Base-by-base conservation (phyloP, 2,329 filamentous ascomycete species). In the Pseudogymnoascus sp. region DNA sequence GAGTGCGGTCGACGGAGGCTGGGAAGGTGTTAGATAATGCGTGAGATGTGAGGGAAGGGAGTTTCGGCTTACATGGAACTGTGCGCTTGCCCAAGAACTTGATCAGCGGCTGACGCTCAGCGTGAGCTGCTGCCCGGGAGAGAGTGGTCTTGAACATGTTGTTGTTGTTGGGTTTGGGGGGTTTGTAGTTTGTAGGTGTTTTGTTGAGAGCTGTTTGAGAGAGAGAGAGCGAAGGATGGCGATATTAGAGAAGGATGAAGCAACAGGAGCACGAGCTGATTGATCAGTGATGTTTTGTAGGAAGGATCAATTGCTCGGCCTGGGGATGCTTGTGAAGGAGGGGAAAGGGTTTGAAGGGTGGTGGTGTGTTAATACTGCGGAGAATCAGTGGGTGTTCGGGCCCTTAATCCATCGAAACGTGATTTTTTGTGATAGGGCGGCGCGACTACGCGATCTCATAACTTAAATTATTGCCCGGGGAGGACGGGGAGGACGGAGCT, bases 1-100 rank as follows among this genome's bases (percentile, higher is more conserved):
- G 83, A 61, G 82, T 79, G 77, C 85, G 83, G 75, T 86, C 83
- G 67, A 85, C 69, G 34, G 73, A 72, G 68, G 81, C 84, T 85
- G 74, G 31, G 23, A 38, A 5, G 21, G 46, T 56, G 64, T 71
- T 67, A 71, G 42, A 31, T 36, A 62, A 44, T 28, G 21, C 31
- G 36, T 46, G 50, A 14, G n/a, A 37, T 40, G 16, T 53, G 36
- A n/a, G n/a, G 34, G n/a, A 11, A 44, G 14, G n/a, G 14, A 31
- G 8, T 25, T 28, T 40, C 64, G 42, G 65, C 75, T 64, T 74
- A 77, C 75, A 59, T 61, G 76, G 76, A 62, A 73, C 70, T 37
- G 73, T 68, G 21, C 76, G 71, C 67, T 75, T 77, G 64, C 76
- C 76, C 60, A 78, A 50, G 69, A 78, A 78, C 66, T 74, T 75